phyloP scores from a whole-genome alignment of 257 asterid species.

The Osmanthus fragrans region DNA sequence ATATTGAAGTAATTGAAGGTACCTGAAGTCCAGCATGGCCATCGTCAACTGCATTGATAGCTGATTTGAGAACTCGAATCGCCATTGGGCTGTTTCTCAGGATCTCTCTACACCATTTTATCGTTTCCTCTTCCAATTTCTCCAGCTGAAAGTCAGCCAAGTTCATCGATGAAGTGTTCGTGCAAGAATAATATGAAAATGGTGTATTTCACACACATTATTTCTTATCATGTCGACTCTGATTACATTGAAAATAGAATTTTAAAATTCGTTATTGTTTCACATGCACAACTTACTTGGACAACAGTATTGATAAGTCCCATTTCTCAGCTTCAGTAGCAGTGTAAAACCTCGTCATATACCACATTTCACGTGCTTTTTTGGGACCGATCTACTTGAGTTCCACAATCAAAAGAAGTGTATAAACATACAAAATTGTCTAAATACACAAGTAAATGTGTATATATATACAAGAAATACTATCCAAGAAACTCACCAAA shows the following conservation, averaged over 20 bases:
- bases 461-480: neutral
- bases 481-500: conserved; percentile 47
- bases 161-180: neutral
- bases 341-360: conserved; percentile 71
- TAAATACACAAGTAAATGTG: neutral
- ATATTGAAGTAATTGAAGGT: conserved; percentile 2
- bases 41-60: conserved; percentile 91
- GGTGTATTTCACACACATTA: no score
- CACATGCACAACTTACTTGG: conserved; percentile 56
- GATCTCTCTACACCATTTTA: conserved; percentile 92
- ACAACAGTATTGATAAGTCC: conserved; percentile 91
- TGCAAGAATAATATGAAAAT: neutral
- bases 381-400: conserved; percentile 78
- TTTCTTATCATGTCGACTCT: no score
- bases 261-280: no score
- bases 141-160: conserved; percentile 41
- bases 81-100: conserved; percentile 93
- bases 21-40: conserved; percentile 99
- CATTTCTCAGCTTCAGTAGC: conserved; percentile 92
- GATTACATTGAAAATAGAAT: no score
- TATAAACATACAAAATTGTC: neutral
- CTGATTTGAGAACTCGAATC: conserved; percentile 75
- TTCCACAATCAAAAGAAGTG: neutral
- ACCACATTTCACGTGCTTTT: conserved; percentile 94
- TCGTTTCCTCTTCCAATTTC: conserved; percentile 78